Percentiles rank a stretch among this genome's conserved stretches.
phyloP scores from a whole-genome alignment of 495 filamentous ascomycete genomes.

The Hypoxylon fragiforme region DNA sequence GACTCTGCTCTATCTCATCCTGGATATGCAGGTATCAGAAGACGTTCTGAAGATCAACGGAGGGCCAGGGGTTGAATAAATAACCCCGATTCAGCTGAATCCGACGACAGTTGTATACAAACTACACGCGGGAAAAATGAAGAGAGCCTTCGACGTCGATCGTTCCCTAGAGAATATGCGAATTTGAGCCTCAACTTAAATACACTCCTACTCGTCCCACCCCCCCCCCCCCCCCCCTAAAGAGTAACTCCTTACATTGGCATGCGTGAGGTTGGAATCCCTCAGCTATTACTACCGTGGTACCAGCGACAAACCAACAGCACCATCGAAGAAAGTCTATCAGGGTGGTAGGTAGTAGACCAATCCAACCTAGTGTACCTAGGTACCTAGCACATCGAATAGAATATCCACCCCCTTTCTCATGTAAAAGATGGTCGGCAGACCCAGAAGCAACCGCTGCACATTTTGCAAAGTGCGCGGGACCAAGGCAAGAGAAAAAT shows the following conservation, averaged over 20 bases:
- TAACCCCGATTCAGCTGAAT: slow-evolving; percentile 17
- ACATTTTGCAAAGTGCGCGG: slow-evolving; percentile 37
- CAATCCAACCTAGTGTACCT: too few relatives aligned
- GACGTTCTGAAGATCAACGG: neutral
- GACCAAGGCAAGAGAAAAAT: slow-evolving; percentile 35
- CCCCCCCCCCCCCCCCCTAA: slow-evolving; percentile 13
- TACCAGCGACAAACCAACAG: slow-evolving; percentile 1
- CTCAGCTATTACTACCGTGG: slow-evolving; percentile 2
- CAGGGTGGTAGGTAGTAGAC: too few relatives aligned
- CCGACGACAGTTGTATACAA: slow-evolving; percentile 1
- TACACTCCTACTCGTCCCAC: slow-evolving; percentile 13
- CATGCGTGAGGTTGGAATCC: slow-evolving; percentile 7
- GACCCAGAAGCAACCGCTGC: slow-evolving; percentile 38
- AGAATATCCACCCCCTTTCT: too few relatives aligned
- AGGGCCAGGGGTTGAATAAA: too few relatives aligned
- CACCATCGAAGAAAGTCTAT: neutral
- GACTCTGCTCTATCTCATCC: too few relatives aligned
- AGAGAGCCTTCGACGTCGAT: slow-evolving; percentile 10
- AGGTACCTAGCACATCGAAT: too few relatives aligned
- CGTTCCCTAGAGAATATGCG: slow-evolving; percentile 5
- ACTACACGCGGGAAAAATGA: slow-evolving; percentile 17
- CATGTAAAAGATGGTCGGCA: slow-evolving; percentile 30
- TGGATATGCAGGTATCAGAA: neutral
- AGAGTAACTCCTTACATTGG: slow-evolving; percentile 23
- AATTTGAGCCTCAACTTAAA: slow-evolving; percentile 24